Base-by-base conservation (phyloP, 306 rosid species). In the Lagenaria siceraria region DNA sequence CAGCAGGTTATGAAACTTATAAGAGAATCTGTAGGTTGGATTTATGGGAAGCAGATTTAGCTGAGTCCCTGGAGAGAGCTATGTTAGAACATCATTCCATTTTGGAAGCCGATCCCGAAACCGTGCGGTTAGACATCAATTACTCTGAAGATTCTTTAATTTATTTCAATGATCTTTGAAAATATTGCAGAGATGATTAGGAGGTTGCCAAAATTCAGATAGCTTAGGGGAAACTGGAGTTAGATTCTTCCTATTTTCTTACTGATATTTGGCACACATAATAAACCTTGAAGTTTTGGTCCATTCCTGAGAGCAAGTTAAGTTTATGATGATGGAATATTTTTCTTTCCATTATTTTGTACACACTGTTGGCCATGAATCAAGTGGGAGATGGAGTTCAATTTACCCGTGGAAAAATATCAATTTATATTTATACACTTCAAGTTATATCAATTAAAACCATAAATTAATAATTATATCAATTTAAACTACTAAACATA, bases 41-140 rank as follows among this genome's bases (percentile, higher is more conserved):
- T 43, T 82, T 87, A 54, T 87, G 92, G 97, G 98, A 88, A 85
- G 78, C 83, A 29, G 82, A 90, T 87, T 84, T 94, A 72, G 87
- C 86, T 0, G 90, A 80, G 77, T 85, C 96, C 27, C 51, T 92
- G 35, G 93, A 81, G 69, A 88, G 82, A 62, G 82, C 86, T 14
- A 77, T 84, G 84, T 89, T 76, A 69, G 79, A 82, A 11, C 63
- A 78, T 53, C 75, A 61, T 27, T 13, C 18, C 58, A 79, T 66
- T 72, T 8, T 11, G 48, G 85, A 84, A 81, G 81, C 53, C 43
- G 68, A 59, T 68, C 77, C 81, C 64, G 81, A 62, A 24, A 78
- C 84, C 78, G 80, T 78, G 46, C 24, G 55, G 63, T 66, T n/a
- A 51, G 90, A 86, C 21, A 83, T 87, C 59, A 55, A n/a, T 62